Evolutionary conservation across 2,329 filamentous ascomycete species (phyloP).

Genomic region (Fusarium sp.): DNA sequence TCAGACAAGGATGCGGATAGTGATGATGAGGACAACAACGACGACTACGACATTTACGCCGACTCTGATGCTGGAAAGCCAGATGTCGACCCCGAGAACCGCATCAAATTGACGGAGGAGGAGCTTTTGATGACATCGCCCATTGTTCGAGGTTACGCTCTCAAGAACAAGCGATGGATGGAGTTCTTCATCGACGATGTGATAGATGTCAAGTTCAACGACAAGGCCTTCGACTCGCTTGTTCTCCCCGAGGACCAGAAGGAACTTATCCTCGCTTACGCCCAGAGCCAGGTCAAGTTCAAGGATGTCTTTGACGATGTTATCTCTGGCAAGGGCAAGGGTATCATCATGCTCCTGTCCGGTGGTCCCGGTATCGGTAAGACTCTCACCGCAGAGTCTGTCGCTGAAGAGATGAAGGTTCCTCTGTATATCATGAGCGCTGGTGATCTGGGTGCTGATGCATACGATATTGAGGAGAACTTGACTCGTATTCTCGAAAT

Average conservation of each 20-base stretch:
- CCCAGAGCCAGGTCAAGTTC: conserved; percentile 57
- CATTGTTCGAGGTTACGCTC: conserved; percentile 60
- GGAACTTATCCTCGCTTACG: conserved; percentile 63
- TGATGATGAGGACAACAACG: conserved; percentile 11
- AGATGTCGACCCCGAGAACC: not conserved
- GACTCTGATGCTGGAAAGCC: not conserved
- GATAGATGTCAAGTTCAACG: conserved; percentile 59
- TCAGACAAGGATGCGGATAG: not conserved
- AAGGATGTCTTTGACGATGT: conserved; percentile 62
- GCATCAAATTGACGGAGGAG: conserved; percentile 51
- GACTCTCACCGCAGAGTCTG: conserved; percentile 61
- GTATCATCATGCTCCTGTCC: conserved; percentile 61
- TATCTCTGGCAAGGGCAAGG: conserved; percentile 63
- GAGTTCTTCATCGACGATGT: conserved; percentile 62
- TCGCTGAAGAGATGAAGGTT: conserved; percentile 61
- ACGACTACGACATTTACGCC: not conserved
- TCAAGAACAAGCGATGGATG: conserved; percentile 61
- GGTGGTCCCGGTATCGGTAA: conserved; percentile 63
- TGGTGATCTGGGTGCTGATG: conserved; percentile 76
- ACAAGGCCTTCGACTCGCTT: conserved; percentile 60
- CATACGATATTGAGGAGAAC: conserved; percentile 71
- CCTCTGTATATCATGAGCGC: conserved; percentile 66
- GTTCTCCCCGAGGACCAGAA: conserved; percentile 63
- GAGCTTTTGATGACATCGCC: conserved; percentile 56
- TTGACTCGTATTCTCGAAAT: conserved; percentile 69